Evolutionary conservation across 306 rosid species (phyloP).

Genomic region (Begonia masoniana): DNA sequence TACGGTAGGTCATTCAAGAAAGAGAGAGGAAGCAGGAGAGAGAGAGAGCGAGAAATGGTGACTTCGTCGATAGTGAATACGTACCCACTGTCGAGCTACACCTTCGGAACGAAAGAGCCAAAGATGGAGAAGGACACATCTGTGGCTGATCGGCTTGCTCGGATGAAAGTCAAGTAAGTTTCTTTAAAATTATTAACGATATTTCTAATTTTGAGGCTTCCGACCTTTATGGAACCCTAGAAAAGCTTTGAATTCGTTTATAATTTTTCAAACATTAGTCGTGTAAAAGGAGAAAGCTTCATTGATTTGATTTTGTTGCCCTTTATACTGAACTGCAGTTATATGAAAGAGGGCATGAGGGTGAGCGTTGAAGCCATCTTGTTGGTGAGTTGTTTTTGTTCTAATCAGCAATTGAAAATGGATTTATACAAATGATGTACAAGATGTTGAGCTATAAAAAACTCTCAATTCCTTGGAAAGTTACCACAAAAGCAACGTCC

Average conservation of each 20-base stretch:
- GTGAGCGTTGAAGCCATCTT: slow-evolving; percentile 95
- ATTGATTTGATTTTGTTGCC: too few relatives aligned
- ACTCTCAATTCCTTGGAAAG: too few relatives aligned
- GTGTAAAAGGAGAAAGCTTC: too few relatives aligned
- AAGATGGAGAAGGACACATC: slow-evolving; percentile 99
- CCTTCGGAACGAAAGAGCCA: slow-evolving; percentile 98
- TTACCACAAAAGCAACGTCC: too few relatives aligned
- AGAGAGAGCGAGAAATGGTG: slow-evolving; percentile 32
- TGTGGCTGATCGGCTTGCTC: slow-evolving; percentile 99
- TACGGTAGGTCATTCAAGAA: too few relatives aligned
- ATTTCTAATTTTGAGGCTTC: neutral
- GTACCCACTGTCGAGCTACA: slow-evolving; percentile 92
- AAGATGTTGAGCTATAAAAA: too few relatives aligned
- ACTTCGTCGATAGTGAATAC: slow-evolving; percentile 82
- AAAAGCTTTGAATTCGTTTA: too few relatives aligned
- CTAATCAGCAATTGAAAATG: too few relatives aligned
- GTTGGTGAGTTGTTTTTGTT: slow-evolving; percentile 36
- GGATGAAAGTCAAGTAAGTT: slow-evolving; percentile 92
- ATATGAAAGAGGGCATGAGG: slow-evolving; percentile 98
- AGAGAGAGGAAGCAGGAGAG: too few relatives aligned
- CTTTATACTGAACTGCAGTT: slow-evolving; percentile 26
- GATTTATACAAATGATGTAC: too few relatives aligned
- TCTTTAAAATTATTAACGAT: neutral
- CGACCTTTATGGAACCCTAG: slow-evolving; percentile 30
- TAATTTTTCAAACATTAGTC: too few relatives aligned